A percentile compares a stretch with the other conserved stretches of the same genome.
phyloP scores from a whole-genome alignment of 306 rosid genomes.

The Albizia julibrissin region DNA sequence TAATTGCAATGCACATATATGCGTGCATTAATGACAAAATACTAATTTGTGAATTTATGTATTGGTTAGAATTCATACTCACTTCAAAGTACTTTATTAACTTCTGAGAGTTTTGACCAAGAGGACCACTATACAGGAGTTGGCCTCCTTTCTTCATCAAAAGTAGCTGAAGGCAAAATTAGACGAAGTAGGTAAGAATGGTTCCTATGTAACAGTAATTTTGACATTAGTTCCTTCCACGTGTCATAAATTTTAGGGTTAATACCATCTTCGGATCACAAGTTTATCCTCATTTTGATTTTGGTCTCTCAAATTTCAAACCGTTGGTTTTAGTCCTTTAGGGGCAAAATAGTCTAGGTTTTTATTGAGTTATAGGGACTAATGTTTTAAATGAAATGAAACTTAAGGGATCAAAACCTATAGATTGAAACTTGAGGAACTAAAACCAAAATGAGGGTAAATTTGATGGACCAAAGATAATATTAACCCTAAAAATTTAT shows the following conservation, averaged over 20 bases:
- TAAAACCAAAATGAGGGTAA: too few species aligned
- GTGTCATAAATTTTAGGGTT: background rate
- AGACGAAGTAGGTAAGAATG: background rate
- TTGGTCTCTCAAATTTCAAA: too few species aligned
- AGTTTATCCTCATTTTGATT: too few species aligned
- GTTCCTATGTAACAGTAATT: background rate
- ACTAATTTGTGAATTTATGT: constrained; percentile 14
- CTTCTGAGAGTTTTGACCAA: constrained; percentile 53
- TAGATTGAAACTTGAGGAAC: too few species aligned
- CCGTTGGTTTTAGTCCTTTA: too few species aligned
- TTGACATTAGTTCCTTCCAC: background rate
- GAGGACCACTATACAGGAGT: constrained; percentile 54
- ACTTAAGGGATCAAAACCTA: too few species aligned
- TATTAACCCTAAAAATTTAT: background rate
- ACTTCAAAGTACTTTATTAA: constrained; percentile 56
- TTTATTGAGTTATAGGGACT: too few species aligned
- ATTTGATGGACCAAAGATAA: too few species aligned
- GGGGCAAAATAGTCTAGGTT: too few species aligned
- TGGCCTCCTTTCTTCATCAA: constrained; percentile 65
- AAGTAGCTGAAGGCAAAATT: constrained; percentile 43
- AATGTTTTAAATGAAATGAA: too few species aligned
- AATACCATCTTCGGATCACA: too few species aligned
- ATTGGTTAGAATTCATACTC: constrained; percentile 23
- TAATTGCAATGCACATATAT: too few species aligned
- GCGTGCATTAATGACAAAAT: background rate